Base-by-base conservation (phyloP, 2,329 filamentous ascomycete genomes). In the Pseudogymnoascus sp. region DNA sequence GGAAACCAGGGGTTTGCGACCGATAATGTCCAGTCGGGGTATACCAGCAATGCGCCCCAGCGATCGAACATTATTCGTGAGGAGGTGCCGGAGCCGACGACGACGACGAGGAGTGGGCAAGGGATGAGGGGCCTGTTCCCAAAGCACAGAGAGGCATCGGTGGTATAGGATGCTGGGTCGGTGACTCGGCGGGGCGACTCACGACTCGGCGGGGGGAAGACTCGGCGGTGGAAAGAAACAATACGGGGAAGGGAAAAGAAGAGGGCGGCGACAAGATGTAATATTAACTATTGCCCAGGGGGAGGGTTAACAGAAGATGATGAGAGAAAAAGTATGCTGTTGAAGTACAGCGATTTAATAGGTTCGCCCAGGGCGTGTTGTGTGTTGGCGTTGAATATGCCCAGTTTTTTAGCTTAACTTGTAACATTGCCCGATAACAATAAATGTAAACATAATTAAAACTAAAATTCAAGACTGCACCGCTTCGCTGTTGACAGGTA, bases 301-400 rank as follows among this genome's bases (percentile, higher is more conserved):
- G 12, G 42, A 47, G 42, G 42, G 42, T 12, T 18, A 42, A 21
- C 8, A 16, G n/a, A 12, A 14, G 42, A 47, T 11, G 18, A 47
- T 21, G 42, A 47, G 18, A 47, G 18, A 47, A 23, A 23, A 47
- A 47, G 42, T 6, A 21, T 47, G 42, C 42, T 47, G 42, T 47
- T 47, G 42, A 47, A 23, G 18, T 6, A 47, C 42, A 23, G 42
- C 42, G 11, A 51, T 51, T 21, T 51, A 51, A 51, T 51, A n/a
- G 21, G 45, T 45, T 45, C 40, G 40, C 21, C 14, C 45, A 51
- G 45, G 45, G 21, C 21, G 21, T 51, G 45, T 51, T 12, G 45
- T 51, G 45, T 51, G 45, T 51, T 51, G 45, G 45, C 45, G 45
- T 51, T 51, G 21, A 51, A 21, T 39, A 47, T 47, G 42, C 42